Evolutionary conservation across 2,329 filamentous ascomycete species (phyloP).

Genomic region (Alternaria brassicicola): DNA sequence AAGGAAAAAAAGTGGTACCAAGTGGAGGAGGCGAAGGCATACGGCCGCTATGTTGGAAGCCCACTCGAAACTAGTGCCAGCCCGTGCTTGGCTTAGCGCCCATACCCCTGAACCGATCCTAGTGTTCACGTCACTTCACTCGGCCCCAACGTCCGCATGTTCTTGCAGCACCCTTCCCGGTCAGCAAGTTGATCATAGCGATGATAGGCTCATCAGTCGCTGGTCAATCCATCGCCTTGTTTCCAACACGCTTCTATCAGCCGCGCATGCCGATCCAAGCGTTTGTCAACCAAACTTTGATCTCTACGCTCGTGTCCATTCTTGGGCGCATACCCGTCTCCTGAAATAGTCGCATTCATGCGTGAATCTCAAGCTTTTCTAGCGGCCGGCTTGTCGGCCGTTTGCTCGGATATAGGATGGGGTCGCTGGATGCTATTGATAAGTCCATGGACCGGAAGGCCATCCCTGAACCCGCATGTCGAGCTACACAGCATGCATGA

Average conservation of each 20-base stretch:
- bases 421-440: background rate
- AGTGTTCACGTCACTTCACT: constrained; percentile 20
- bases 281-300: background rate
- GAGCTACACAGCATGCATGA: constrained; percentile 15
- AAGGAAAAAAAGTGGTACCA: constrained; percentile 7
- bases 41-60: constrained; percentile 24
- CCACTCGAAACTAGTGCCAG: constrained; percentile 17
- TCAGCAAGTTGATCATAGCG: constrained; percentile 2
- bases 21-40: constrained; percentile 14
- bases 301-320: constrained; percentile 3
- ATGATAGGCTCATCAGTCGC: constrained; percentile 7
- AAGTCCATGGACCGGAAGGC: background rate
- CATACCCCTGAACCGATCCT: constrained; percentile 19
- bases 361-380: constrained; percentile 1
- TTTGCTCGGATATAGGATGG: background rate
- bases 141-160: constrained; percentile 21
- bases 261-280: constrained; percentile 9
- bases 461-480: background rate
- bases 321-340: background rate
- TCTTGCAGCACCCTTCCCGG: constrained; percentile 12
- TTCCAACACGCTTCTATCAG: constrained; percentile 12
- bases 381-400: constrained; percentile 1
- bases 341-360: background rate
- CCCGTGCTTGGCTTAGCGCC: constrained; percentile 18
- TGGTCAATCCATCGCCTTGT: background rate